phyloP scores from a whole-genome alignment of 441 rosid genomes.

The Populus hybrid region DNA sequence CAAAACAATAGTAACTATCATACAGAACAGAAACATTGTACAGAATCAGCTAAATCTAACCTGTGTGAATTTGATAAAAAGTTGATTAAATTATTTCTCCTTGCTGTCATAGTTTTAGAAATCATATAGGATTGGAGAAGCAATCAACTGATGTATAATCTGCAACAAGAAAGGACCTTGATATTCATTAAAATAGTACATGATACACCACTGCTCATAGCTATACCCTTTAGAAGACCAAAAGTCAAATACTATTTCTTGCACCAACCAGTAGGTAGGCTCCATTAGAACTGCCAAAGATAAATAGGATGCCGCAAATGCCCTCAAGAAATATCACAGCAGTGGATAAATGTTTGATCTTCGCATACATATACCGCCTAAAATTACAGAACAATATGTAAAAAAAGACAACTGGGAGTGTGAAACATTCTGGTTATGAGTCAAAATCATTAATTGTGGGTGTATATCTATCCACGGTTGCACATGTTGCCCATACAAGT shows the following conservation, averaged over 20 bases:
- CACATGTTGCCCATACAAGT: background rate
- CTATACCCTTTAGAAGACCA: background rate
- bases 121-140: conserved; percentile 32
- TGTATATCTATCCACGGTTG: background rate
- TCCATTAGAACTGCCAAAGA: conserved; percentile 35
- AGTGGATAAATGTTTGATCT: conserved; percentile 26
- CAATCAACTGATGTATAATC: conserved; percentile 30
- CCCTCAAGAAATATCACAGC: conserved; percentile 32
- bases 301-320: conserved; percentile 33
- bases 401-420: background rate
- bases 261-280: conserved; percentile 37
- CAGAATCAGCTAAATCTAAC: conserved; percentile 4
- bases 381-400: background rate
- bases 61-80: conserved; percentile 37
- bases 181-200: background rate
- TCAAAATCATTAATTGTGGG: background rate
- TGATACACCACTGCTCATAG: background rate
- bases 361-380: background rate
- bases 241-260: background rate
- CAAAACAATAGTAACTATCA: background rate
- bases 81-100: conserved; percentile 22
- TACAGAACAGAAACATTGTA: background rate
- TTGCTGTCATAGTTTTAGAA: conserved; percentile 36
- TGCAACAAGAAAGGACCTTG: conserved; percentile 3
- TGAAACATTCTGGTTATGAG: background rate